Conservation (phyloP, 495 filamentous ascomycete genomes). For the Lophium mytilinum region DNA sequence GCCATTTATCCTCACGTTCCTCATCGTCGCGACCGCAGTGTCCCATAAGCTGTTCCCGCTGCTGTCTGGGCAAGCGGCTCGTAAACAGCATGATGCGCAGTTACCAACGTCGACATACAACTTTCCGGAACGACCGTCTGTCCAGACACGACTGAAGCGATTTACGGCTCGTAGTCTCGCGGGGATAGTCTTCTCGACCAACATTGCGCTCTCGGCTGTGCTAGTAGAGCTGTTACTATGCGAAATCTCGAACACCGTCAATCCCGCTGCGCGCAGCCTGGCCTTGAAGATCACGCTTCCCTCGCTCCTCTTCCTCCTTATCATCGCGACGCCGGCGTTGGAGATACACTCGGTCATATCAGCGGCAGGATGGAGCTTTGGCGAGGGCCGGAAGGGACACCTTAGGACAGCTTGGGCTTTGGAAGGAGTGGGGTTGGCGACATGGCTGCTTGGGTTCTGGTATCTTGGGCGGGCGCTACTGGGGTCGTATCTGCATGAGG, state of each 20-base stretch:
- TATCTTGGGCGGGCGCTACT: constrained; percentile 58
- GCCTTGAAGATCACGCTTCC: constrained; percentile 59
- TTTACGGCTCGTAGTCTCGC: constrained; percentile 37
- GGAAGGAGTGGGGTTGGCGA: constrained; percentile 47
- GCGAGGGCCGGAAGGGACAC: constrained; percentile 34
- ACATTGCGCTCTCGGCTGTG: constrained; percentile 63
- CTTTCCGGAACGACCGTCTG: constrained; percentile 28
- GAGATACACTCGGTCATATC: constrained; percentile 60
- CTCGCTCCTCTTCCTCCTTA: constrained; percentile 54
- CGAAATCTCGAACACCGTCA: constrained; percentile 66
- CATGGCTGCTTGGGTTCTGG: constrained; percentile 67
- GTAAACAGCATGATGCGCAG: constrained; percentile 42
- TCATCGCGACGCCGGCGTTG: constrained; percentile 61
- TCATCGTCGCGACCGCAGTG: constrained; percentile 46
- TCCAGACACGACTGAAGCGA: constrained; percentile 8
- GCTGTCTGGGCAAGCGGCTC: constrained; percentile 44
- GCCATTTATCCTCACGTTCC: constrained; percentile 56
- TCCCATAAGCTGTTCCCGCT: constrained; percentile 57
- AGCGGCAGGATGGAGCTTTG: constrained; percentile 50
- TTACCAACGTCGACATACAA: constrained; percentile 38
- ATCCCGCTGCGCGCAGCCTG: constrained; percentile 49
- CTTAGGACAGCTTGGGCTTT: constrained; percentile 49
- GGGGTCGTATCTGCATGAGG: constrained; percentile 37
- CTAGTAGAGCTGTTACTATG: constrained; percentile 68
- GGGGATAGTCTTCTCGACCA: constrained; percentile 58